Percentiles rank a stretch among this genome's conserved stretches.
Conservation (phyloP, 768 basidiomycete species). For the Leccinum boreale region DNA sequence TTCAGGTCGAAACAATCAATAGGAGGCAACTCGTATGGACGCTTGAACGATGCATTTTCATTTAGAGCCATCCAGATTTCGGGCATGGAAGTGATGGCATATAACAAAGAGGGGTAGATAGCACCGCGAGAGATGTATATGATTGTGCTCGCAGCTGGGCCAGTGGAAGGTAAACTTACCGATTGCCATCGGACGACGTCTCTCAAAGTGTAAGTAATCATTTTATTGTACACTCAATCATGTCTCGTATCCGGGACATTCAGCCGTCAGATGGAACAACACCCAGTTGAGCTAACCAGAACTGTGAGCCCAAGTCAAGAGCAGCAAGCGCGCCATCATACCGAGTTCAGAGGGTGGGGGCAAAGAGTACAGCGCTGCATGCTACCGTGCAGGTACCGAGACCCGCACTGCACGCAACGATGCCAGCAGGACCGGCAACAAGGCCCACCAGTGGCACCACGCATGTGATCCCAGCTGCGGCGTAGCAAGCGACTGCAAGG, state of each 20-base stretch:
- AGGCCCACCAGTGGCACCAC: conserved; percentile 11
- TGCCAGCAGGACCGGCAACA: conserved; percentile 16
- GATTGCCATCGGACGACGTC: too few relatives aligned
- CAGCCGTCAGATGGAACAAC: not conserved
- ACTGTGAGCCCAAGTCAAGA: not conserved
- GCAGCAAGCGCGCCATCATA: not conserved
- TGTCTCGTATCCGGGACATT: not conserved
- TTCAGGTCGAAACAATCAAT: too few relatives aligned
- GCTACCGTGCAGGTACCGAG: conserved; percentile 11
- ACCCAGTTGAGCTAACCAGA: not conserved
- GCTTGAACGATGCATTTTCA: too few relatives aligned
- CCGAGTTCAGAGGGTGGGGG: conserved; percentile 19
- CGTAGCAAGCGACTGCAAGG: conserved; percentile 21
- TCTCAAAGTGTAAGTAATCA: not conserved
- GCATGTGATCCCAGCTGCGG: conserved; percentile 23
- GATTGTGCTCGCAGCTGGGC: too few relatives aligned
- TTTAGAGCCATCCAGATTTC: too few relatives aligned
- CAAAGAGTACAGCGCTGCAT: conserved; percentile 12
- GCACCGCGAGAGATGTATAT: too few relatives aligned
- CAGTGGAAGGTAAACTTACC: too few relatives aligned
- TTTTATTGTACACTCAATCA: not conserved
- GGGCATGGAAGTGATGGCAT: too few relatives aligned
- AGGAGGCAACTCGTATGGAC: too few relatives aligned
- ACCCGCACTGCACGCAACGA: conserved; percentile 21
- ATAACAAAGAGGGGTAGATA: too few relatives aligned